Evolutionary conservation across 2,329 filamentous ascomycete species (phyloP).

Genomic region (Cordyceps cicadae): DNA sequence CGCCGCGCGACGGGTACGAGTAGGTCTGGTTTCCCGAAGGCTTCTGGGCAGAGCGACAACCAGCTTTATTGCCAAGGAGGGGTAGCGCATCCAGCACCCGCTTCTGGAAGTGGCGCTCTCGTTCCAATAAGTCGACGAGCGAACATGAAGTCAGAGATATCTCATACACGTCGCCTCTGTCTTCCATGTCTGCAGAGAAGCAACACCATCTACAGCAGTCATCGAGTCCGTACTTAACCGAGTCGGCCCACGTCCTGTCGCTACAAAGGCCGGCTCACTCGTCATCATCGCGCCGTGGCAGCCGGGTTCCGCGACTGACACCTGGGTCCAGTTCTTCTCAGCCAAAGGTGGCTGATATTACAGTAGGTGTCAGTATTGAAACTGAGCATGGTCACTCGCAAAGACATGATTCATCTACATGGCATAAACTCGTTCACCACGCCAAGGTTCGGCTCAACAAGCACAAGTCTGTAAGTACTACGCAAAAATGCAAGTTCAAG

Average conservation of each 20-base stretch:
- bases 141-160: constrained; percentile 21
- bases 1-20: constrained; percentile 45
- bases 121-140: constrained; percentile 29
- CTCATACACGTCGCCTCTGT: constrained; percentile 19
- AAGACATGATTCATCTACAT: neutral
- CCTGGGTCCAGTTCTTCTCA: neutral
- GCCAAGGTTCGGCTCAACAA: neutral
- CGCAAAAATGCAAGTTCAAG: too few species aligned
- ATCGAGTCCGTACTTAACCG: constrained; percentile 37
- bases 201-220: constrained; percentile 15
- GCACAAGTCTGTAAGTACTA: neutral
- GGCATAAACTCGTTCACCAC: neutral
- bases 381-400: neutral
- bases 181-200: constrained; percentile 16
- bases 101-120: constrained; percentile 34
- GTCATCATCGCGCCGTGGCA: constrained; percentile 8
- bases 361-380: neutral
- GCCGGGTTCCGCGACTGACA: constrained; percentile 10
- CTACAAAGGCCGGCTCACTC: constrained; percentile 28
- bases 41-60: constrained; percentile 53
- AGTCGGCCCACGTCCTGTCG: constrained; percentile 40
- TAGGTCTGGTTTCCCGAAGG: constrained; percentile 57
- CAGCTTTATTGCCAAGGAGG: constrained; percentile 20
- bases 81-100: constrained; percentile 27
- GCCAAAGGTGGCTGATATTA: neutral